phyloP scores from a whole-genome alignment of 352 stramenopile species.

The Peronospora destructor region DNA sequence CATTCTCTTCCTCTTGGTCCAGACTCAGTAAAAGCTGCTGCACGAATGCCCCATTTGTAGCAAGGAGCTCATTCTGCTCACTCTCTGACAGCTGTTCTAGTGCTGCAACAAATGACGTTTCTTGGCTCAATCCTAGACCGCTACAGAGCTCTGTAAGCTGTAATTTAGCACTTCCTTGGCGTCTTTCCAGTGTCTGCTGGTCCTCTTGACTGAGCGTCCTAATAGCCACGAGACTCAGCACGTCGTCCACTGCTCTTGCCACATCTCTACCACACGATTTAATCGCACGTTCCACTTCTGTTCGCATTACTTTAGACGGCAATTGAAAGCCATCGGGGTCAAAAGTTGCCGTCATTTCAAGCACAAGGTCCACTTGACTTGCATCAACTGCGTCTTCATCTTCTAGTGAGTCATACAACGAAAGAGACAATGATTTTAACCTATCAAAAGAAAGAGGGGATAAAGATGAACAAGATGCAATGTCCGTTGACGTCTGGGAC shows the following conservation, averaged over 20 bases:
- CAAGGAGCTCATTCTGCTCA: conserved; percentile 39
- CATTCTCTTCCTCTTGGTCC: conserved; percentile 37
- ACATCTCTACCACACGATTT: conserved; percentile 33
- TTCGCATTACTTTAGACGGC: conserved; percentile 26
- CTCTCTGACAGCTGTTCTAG: conserved; percentile 36
- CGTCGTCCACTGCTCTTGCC: conserved; percentile 48
- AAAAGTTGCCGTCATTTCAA: conserved; percentile 40
- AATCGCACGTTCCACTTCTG: conserved; percentile 34
- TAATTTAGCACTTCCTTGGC: conserved; percentile 23
- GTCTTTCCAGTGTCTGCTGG: conserved; percentile 18
- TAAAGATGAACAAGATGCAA: conserved; percentile 3
- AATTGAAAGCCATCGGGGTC: conserved; percentile 39
- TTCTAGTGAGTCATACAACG: conserved; percentile 1
- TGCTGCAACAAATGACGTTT: conserved; percentile 45
- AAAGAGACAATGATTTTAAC: conserved; percentile 3
- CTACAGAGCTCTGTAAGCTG: conserved; percentile 52
- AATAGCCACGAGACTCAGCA: conserved; percentile 53
- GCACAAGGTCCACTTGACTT: conserved; percentile 37
- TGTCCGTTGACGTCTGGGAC: neutral
- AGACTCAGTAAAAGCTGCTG: conserved; percentile 57
- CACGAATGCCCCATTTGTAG: conserved; percentile 49
- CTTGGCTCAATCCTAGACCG: conserved; percentile 42
- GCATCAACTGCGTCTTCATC: conserved; percentile 3
- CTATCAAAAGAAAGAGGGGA: conserved; percentile 21
- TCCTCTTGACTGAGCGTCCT: conserved; percentile 38